A percentile compares a stretch with the other conserved stretches of the same genome.
phyloP scores from a whole-genome alignment of 2,329 filamentous ascomycete species.

The Penicillium sp. region DNA sequence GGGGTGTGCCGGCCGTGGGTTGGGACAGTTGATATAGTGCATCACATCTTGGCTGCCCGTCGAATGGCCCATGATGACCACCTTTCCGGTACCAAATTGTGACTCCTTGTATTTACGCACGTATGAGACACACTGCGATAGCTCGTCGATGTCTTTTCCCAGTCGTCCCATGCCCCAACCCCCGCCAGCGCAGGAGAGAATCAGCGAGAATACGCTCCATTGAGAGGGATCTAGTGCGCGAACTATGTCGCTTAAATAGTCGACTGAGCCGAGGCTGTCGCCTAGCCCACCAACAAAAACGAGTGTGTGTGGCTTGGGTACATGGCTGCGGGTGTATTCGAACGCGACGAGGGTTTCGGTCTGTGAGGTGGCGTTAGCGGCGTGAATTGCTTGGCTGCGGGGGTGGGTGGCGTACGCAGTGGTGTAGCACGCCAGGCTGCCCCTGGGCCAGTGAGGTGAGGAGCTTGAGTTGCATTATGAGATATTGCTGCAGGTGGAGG shows the following conservation, averaged over 20 bases:
- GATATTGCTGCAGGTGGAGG: neutral
- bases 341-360: constrained; percentile 39
- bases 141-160: constrained; percentile 53
- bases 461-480: constrained; percentile 22
- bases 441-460: constrained; percentile 19
- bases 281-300: constrained; percentile 59
- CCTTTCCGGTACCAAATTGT: constrained; percentile 43
- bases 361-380: constrained; percentile 22
- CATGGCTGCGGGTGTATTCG: constrained; percentile 34
- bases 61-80: constrained; percentile 67
- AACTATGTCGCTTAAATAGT: constrained; percentile 53
- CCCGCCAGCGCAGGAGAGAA: constrained; percentile 52
- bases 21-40: constrained; percentile 56
- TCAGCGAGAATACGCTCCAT: constrained; percentile 54
- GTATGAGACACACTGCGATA: constrained; percentile 53
- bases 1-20: constrained; percentile 36
- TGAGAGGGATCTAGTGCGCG: constrained; percentile 44
- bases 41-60: constrained; percentile 68
- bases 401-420: constrained; percentile 17
- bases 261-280: constrained; percentile 56
- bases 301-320: constrained; percentile 47
- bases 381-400: neutral
- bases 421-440: constrained; percentile 25
- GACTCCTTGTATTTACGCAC: constrained; percentile 41
- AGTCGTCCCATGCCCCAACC: constrained; percentile 57